Percentiles rank a stretch among this genome's conserved stretches.
Evolutionary conservation across 495 filamentous ascomycete genomes (phyloP).

Genomic region (Hyaloscypha finlandica): DNA sequence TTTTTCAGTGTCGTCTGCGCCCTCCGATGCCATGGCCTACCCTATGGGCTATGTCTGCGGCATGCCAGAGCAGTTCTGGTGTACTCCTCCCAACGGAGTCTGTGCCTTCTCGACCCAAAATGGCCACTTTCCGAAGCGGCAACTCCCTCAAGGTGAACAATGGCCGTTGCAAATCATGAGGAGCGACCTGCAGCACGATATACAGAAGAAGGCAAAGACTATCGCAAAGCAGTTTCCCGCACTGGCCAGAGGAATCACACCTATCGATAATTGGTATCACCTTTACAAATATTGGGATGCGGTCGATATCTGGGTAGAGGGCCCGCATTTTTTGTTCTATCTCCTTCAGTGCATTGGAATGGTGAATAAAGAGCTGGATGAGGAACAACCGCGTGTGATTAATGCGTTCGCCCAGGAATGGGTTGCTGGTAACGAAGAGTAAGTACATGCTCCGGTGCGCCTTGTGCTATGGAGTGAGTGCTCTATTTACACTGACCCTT

Average conservation of each 20-base stretch:
- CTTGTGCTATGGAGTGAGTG: no score
- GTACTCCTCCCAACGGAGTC: conserved; percentile 3
- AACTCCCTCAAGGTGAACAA: conserved; percentile 28
- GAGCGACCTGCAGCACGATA: conserved; percentile 30
- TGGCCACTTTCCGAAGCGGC: conserved; percentile 30
- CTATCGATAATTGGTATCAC: conserved; percentile 32
- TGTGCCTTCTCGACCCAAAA: conserved; percentile 41
- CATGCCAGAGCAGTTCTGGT: background rate
- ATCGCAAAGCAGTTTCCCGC: conserved; percentile 37
- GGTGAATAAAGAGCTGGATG: background rate
- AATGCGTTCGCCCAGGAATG: conserved; percentile 17
- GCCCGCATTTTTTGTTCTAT: conserved; percentile 46
- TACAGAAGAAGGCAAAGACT: conserved; percentile 33
- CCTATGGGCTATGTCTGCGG: background rate
- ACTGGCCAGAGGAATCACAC: conserved; percentile 24
- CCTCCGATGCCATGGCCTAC: background rate
- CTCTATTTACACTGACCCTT: no score
- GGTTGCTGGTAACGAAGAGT: conserved; percentile 7
- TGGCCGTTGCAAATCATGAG: conserved; percentile 28
- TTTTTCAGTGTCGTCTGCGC: background rate
- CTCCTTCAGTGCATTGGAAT: conserved; percentile 32
- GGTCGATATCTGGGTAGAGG: conserved; percentile 47
- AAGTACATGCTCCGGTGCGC: background rate
- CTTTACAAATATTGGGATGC: conserved; percentile 56
- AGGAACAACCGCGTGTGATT: background rate